Evolutionary conservation across 2,329 filamentous ascomycete genomes (phyloP).

Genomic region (Stemphylium lycopersici): DNA sequence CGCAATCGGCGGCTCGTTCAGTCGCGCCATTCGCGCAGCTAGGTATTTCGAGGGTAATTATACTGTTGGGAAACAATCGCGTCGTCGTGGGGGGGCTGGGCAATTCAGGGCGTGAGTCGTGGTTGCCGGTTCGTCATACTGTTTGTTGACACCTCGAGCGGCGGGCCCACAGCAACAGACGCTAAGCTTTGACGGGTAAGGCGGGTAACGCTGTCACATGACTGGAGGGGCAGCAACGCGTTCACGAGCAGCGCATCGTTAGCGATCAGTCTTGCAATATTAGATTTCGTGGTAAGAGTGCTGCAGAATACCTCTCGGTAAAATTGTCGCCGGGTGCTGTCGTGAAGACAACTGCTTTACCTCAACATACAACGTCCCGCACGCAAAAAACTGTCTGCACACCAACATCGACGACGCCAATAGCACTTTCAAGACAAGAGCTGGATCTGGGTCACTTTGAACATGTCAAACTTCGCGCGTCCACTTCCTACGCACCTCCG

Average conservation of each 20-base stretch:
- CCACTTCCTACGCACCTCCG: slow-evolving; percentile 70
- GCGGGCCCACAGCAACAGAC: slow-evolving; percentile 30
- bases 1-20: slow-evolving; percentile 71
- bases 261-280: background rate
- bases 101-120: slow-evolving; percentile 1
- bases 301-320: background rate
- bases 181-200: slow-evolving; percentile 1
- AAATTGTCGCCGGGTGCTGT: background rate
- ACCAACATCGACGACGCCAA: background rate
- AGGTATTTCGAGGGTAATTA: slow-evolving; percentile 44
- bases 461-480: slow-evolving; percentile 51
- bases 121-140: slow-evolving; percentile 12
- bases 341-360: background rate
- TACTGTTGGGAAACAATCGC: slow-evolving; percentile 19
- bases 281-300: background rate
- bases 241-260: background rate
- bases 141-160: slow-evolving; percentile 37
- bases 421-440: background rate
- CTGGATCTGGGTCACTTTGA: background rate
- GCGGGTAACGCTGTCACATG: slow-evolving; percentile 25
- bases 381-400: background rate
- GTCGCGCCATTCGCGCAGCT: slow-evolving; percentile 71
- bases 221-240: slow-evolving; percentile 33
- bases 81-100: slow-evolving; percentile 14
- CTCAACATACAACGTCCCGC: background rate